Evolutionary conservation across 257 asterid species (phyloP).

Genomic region (Solanum pinnatisectum): DNA sequence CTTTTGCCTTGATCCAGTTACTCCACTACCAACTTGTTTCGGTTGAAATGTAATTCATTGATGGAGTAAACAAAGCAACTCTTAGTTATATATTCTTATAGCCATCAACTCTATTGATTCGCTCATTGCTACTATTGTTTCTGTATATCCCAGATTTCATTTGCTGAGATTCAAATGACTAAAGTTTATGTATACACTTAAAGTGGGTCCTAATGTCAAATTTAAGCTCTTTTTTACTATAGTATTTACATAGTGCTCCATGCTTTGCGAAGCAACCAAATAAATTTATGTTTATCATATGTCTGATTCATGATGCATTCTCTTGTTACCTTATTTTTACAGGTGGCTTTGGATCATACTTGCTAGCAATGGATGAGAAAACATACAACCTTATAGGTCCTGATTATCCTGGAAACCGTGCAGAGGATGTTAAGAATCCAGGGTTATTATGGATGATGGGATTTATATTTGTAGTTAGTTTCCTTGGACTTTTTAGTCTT

Average conservation of each 20-base stretch:
- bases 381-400: constrained; percentile 80
- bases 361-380: constrained; percentile 93
- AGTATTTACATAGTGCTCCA: not conserved
- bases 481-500: constrained; percentile 86
- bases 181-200: not conserved
- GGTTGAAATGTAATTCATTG: not conserved
- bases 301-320: not conserved
- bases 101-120: not conserved
- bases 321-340: constrained; percentile 8
- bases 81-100: not conserved
- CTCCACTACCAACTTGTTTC: not conserved
- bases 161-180: not conserved
- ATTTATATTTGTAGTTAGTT: constrained; percentile 75
- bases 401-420: constrained; percentile 87
- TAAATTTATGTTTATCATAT: not conserved
- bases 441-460: constrained; percentile 93
- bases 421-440: constrained; percentile 93
- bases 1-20: not conserved
- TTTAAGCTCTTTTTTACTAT: not conserved
- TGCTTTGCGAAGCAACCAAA: not conserved
- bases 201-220: not conserved
- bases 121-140: not conserved
- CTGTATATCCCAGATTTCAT: not conserved
- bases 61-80: not conserved
- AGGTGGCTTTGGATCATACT: constrained; percentile 93